Evolutionary conservation across 176 grass and related monocot genomes (phyloP), one percentile per base, ranked within the genome.

Genomic region (Triticum monococcum): DNA sequence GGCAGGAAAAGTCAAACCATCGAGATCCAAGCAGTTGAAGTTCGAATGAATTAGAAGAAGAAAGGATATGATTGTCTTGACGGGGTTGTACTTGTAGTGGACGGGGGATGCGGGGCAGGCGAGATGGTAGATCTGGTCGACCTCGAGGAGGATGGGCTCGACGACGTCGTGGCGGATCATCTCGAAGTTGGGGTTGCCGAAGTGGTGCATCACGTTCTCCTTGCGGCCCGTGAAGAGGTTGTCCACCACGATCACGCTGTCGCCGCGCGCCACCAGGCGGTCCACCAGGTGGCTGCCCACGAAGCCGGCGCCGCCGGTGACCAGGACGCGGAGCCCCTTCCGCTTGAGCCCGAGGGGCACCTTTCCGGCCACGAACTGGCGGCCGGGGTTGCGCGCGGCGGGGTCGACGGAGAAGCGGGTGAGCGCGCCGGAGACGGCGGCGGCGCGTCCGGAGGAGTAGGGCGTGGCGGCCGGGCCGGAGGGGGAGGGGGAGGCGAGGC

Each of bases 11-110:
- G 60, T 18, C 13, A 43, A 48, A 54, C 2, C 64, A 88, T 87
- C 72, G 64, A 52, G 67, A 79, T 78, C 41, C 31, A 62, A 33
- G 45, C 60, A 54, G 56, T 59, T 59, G 56, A 22, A 2, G 0
- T 59, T 54, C 54, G 46, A 5, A 37, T 12, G 14, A 59, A 68
- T 24, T 28, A 66, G 46, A 12, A 25, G 12, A 22, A 52, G 54
- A 95, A 96, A 96, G 95, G 95, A 98, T 98, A 98, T 98, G 93
- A 98, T 98, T 4, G 95, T 98, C 89, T 98, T 98, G 85, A 98
- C 85, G 66, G 95, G 95, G 87, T 98, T 98, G 89, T 91, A 98
- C 85, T 98, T 98, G 91, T 98, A 98, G 88, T 98, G 95, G 35
- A 98, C 95, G 62, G 95, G 95, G 14, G 93, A 95, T 1, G 95